Conservation (phyloP, 352 stramenopile genomes). For the Globisporangium uncinulatum region DNA sequence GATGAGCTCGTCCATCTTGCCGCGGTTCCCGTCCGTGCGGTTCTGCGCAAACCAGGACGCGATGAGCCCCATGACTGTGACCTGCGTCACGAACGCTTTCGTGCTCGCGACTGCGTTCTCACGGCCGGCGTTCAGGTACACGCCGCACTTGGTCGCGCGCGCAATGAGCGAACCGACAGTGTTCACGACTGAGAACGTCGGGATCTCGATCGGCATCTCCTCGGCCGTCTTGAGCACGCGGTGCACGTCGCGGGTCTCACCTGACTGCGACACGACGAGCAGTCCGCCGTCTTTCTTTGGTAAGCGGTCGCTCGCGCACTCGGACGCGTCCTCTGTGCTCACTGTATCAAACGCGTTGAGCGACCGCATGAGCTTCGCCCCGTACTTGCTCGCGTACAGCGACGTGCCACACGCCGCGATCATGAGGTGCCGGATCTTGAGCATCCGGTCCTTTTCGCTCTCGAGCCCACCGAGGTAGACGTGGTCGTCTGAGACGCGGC, state of each 20-base stretch:
- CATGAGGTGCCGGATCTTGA: constrained; percentile 92
- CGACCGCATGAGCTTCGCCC: constrained; percentile 96
- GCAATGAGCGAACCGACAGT: constrained; percentile 97
- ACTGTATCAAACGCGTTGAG: constrained; percentile 93
- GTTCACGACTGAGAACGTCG: constrained; percentile 95
- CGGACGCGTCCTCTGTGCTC: constrained; percentile 87
- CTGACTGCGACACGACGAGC: constrained; percentile 96
- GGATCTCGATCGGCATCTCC: constrained; percentile 58
- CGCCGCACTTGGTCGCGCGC: constrained; percentile 89
- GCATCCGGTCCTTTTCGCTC: constrained; percentile 85
- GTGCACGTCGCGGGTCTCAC: constrained; percentile 97
- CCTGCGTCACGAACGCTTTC: constrained; percentile 99
- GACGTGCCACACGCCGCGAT: constrained; percentile 94
- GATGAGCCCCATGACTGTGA: constrained; percentile 88
- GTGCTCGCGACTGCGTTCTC: constrained; percentile 98
- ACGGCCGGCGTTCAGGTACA: constrained; percentile 97
- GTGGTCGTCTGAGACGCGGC: constrained; percentile 90
- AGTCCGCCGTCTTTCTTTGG: constrained; percentile 84
- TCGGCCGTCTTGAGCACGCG: constrained; percentile 90
- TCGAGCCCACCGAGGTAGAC: constrained; percentile 94
- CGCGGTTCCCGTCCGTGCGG: constrained; percentile 69
- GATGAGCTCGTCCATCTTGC: constrained; percentile 89
- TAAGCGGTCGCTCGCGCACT: constrained; percentile 88
- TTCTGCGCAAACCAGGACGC: constrained; percentile 91
- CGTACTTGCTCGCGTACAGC: constrained; percentile 93